Conservation (phyloP, 306 rosid species). For the Vigna mungo region DNA sequence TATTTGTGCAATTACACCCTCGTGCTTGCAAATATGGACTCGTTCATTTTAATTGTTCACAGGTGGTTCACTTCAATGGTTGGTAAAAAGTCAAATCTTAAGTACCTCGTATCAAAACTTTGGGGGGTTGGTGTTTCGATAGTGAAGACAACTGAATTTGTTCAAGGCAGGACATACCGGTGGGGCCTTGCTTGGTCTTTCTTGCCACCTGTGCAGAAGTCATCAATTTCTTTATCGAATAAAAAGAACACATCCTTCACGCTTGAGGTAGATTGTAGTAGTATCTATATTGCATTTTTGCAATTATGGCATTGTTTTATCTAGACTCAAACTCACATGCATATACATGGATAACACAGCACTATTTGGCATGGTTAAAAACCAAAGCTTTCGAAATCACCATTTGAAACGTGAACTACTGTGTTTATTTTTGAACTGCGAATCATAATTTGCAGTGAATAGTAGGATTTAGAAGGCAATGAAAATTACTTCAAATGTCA, state of each 20-base stretch:
- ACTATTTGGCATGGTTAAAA: background rate
- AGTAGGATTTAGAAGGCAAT: too few relatives aligned
- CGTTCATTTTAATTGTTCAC: conserved; percentile 33
- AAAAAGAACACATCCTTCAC: conserved; percentile 74
- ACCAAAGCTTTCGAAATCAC: background rate
- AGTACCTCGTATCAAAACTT: conserved; percentile 67
- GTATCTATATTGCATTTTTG: conserved; percentile 8
- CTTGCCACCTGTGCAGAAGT: conserved; percentile 62
- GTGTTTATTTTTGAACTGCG: background rate
- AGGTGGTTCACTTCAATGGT: conserved; percentile 94
- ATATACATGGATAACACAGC: background rate
- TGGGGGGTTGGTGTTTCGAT: conserved; percentile 79
- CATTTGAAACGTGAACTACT: too few relatives aligned
- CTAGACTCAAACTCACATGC: too few relatives aligned
- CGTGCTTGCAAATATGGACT: conserved; percentile 16
- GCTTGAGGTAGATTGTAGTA: conserved; percentile 51
- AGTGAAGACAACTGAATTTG: conserved; percentile 92
- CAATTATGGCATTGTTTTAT: too few relatives aligned
- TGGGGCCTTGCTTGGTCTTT: conserved; percentile 99
- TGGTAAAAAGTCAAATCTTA: conserved; percentile 70
- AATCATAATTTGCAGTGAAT: background rate
- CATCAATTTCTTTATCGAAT: conserved; percentile 54
- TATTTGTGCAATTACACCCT: background rate
- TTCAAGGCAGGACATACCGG: conserved; percentile 81
- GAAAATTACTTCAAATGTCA: too few relatives aligned